Evolutionary conservation across 2,329 filamentous ascomycete species (phyloP), one percentile per base, ranked within the genome.

Genomic region (Aschersonia sp.): DNA sequence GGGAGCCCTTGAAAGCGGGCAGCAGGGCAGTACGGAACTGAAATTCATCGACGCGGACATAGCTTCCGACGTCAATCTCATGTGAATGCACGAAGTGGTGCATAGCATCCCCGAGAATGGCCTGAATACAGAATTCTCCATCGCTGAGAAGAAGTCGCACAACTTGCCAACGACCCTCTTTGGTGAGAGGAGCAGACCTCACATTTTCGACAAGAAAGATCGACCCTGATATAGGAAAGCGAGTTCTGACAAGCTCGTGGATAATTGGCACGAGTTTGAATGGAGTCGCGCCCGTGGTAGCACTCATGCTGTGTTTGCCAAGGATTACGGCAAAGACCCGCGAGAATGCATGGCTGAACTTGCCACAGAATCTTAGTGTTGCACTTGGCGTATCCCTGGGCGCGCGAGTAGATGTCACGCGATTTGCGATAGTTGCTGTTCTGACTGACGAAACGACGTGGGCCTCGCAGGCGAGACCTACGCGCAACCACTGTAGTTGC

Each of bases 71-170:
- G 4, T 59, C 60, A 37, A 78, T 54, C n/a, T 68, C 64, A 2
- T 65, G 67, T 1, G 56, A 57, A 41, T 73, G 66, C 7, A 75
- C 62, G n/a, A 73, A 66, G 4, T 65, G 63, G 46, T 77, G 72
- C 59, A 72, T 64, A 44, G 66, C 65, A 1, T 65, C 59, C 6
- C 60, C 58, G 42, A 77, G 56, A 6, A 78, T 57, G 0, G 72
- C 72, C 56, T 78, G 74, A n/a, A 78, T 65, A 52, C 71, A 76
- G 4, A 76, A 57, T 53, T 70, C 63, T 1, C 74, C 73, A 52
- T 78, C 75, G 39, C 73, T 70, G 0, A 78, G 65, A 0, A 77
- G 47, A 9, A 78, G 52, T 2, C 73, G 64, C 1, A 76, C 55
- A 2, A 64, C 61, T 33, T 71, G 68, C 64, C 69, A 69, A 56